Evolutionary conservation across 208 protist genomes (phyloP).

Genomic region (Trypanosoma lewisi): DNA sequence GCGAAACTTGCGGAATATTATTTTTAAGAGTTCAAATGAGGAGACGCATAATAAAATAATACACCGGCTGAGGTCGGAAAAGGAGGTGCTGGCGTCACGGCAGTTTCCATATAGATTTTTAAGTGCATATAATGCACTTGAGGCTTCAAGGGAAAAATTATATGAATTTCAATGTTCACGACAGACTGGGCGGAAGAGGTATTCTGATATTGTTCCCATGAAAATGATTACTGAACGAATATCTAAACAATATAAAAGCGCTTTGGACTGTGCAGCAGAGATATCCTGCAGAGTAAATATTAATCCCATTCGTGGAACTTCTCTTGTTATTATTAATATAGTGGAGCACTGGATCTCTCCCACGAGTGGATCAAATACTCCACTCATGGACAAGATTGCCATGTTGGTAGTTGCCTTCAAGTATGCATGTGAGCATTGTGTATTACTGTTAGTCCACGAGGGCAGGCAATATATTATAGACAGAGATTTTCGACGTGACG

Average conservation of each 20-base stretch:
- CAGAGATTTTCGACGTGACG: conserved; percentile 6
- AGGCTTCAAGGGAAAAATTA: conserved; percentile 20
- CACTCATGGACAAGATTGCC: conserved; percentile 53
- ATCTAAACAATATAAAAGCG: conserved; percentile 43
- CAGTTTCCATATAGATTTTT: conserved; percentile 94
- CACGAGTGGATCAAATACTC: conserved; percentile 14
- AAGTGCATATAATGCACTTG: conserved; percentile 87
- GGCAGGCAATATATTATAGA: conserved; percentile 29
- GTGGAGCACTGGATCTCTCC: conserved; percentile 22
- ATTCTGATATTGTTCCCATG: neutral
- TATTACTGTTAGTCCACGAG: conserved; percentile 48
- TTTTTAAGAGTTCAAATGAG: conserved; percentile 59
- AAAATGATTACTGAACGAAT: conserved; percentile 18
- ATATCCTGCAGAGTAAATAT: conserved; percentile 89
- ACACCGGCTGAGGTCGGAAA: conserved; percentile 40
- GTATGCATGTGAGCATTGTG: conserved; percentile 85
- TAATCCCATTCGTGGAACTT: conserved; percentile 79
- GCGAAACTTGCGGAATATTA: conserved; percentile 94
- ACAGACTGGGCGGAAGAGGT: too few species aligned
- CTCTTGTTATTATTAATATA: conserved; percentile 82
- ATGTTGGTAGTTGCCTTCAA: conserved; percentile 88
- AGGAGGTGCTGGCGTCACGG: conserved; percentile 66
- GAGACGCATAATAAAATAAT: conserved; percentile 60
- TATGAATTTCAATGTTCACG: neutral
- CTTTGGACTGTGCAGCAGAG: conserved; percentile 75